A percentile compares a stretch with the other conserved stretches of the same genome.
Conservation (phyloP, 2,329 filamentous ascomycete species). For the Gnomoniopsis smithogilvyi region DNA sequence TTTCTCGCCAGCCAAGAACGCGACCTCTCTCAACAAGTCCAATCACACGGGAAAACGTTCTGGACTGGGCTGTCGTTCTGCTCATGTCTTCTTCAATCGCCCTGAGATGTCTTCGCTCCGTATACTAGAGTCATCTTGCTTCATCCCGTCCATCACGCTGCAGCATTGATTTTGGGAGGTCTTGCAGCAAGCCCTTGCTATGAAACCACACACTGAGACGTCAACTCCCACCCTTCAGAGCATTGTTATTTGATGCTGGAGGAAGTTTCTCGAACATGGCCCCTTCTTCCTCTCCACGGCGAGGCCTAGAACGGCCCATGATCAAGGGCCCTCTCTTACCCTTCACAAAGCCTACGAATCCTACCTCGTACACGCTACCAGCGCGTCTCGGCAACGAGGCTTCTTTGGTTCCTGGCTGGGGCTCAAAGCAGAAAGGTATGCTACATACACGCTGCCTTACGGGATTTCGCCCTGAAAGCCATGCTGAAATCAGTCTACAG, state of each 20-base stretch:
- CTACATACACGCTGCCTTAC: neutral
- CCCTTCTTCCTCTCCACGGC: neutral
- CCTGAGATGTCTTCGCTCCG: no score
- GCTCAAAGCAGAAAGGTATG: neutral
- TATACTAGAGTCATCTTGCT: no score
- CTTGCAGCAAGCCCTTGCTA: neutral
- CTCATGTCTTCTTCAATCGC: no score
- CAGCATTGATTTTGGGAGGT: no score
- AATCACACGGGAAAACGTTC: no score
- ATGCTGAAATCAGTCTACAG: neutral
- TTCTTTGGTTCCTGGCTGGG: slow-evolving; percentile 4
- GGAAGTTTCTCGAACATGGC: neutral
- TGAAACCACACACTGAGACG: neutral
- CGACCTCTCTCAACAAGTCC: no score
- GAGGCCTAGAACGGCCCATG: slow-evolving; percentile 2
- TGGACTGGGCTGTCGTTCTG: no score
- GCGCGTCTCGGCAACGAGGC: slow-evolving; percentile 1
- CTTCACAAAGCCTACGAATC: neutral
- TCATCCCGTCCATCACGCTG: no score
- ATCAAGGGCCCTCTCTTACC: slow-evolving; percentile 10
- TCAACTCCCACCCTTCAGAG: neutral
- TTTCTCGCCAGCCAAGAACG: no score
- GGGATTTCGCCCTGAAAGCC: neutral
- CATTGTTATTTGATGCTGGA: neutral
- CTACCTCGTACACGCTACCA: slow-evolving; percentile 7